Base-by-base conservation (phyloP, 352 stramenopile species). In the Phytophthora syringae region DNA sequence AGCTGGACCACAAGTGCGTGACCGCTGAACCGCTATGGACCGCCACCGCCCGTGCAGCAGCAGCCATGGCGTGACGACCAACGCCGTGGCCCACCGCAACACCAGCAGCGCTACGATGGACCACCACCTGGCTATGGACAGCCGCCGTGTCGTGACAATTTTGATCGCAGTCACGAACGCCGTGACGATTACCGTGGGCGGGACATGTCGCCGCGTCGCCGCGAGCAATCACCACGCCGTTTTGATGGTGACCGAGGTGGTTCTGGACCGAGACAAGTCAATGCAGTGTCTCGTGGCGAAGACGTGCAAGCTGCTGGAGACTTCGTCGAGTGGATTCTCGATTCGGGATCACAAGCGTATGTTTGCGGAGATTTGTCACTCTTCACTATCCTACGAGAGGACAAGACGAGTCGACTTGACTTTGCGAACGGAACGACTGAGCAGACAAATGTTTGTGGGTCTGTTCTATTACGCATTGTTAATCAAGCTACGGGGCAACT, bases 351-450 rank as follows among this genome's bases (percentile, higher is more conserved):
- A 1, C 58, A 65, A 22, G 37, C 48, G 3, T 48, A 65, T 20
- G 40, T 65, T 2, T 65, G 58, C 16, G n/a, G 27, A 21, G 49
- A 65, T 11, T 5, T 65, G 48, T 28, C 39, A 11, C 20, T 67
- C 15, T 60, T 67, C 15, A 66, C 48, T 3, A 42, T 16, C 3
- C 22, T 52, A 2, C 32, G 15, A 34, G 15, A 59, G 16, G 36
- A 59, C 10, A 37, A 10, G 3, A 27, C 40, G 9, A 66, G 39
- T 48, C 15, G 28, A 11, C 25, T 59, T 21, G 49, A 42, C n/a
- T 66, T 66, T 54, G 45, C 56, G 16, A 54, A 57, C 18, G 36
- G 56, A 20, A 64, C 47, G 13, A 28, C 36, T n/a, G 22, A 64
- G 56, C 18, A 34, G n/a, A 24, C 55, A 25, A 50, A 15, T 32